Evolutionary conservation across 352 stramenopile genomes (phyloP).

Genomic region (Globisporangium carolinianum): DNA sequence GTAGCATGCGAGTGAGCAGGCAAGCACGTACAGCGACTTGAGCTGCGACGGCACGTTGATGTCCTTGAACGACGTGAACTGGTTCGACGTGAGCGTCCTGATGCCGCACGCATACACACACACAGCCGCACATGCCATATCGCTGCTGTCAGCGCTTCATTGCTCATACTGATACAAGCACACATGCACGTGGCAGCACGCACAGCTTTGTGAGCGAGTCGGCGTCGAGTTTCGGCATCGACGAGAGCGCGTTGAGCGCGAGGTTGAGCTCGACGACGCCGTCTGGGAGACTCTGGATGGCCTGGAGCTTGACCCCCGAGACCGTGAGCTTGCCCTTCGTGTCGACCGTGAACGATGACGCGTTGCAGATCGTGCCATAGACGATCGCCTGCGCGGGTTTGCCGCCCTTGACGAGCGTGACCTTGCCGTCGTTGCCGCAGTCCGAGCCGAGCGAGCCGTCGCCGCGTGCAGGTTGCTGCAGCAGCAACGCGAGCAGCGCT

Average conservation of each 20-base stretch:
- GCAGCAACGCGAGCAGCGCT: background rate
- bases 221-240: slow-evolving; percentile 20
- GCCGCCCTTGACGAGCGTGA: slow-evolving; percentile 30
- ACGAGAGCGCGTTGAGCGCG: slow-evolving; percentile 46
- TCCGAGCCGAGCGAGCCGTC: slow-evolving; percentile 1
- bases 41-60: slow-evolving; percentile 31
- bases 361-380: slow-evolving; percentile 24
- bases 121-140: background rate
- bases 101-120: background rate
- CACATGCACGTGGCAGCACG: slow-evolving; percentile 1
- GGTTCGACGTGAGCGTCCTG: slow-evolving; percentile 49
- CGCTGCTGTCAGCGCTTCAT: background rate
- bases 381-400: slow-evolving; percentile 27
- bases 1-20: background rate
- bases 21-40: slow-evolving; percentile 27
- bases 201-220: slow-evolving; percentile 36
- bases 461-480: background rate
- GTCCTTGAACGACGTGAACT: slow-evolving; percentile 33
- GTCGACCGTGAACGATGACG: slow-evolving; percentile 23
- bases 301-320: slow-evolving; percentile 33
- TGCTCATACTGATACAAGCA: background rate
- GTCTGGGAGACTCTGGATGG: slow-evolving; percentile 39
- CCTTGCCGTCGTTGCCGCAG: slow-evolving; percentile 29
- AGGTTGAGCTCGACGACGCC: slow-evolving; percentile 37
- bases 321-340: slow-evolving; percentile 30